A percentile compares a stretch with the other conserved stretches of the same genome.
These are phyloP conservation scores for Mrakia frigida DNA, from an alignment of 768 basidiomycete species.

Conservation along the genomic window DNA sequence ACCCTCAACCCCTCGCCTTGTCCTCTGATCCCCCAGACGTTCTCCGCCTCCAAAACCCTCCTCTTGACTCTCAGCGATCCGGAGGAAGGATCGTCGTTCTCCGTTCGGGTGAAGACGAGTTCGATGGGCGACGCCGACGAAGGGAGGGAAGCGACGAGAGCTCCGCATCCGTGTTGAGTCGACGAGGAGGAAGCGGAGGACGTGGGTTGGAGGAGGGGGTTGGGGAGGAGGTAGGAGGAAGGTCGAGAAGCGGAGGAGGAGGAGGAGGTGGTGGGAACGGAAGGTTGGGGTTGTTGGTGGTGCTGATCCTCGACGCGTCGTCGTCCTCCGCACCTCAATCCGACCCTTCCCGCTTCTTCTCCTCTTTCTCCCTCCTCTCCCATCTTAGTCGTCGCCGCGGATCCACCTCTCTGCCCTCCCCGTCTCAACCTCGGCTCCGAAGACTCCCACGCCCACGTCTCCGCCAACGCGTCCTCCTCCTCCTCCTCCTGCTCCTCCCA, in stretches of 20 bases:
- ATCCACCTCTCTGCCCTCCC: neutral
- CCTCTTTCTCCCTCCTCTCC: neutral
- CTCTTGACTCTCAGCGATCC: neutral
- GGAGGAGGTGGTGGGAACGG: too few species aligned
- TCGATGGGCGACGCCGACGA: neutral
- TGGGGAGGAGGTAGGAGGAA: neutral
- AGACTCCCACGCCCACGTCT: neutral
- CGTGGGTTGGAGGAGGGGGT: neutral
- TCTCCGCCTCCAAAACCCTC: neutral
- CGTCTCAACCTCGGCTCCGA: neutral
- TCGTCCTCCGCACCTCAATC: too few species aligned
- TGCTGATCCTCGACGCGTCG: too few species aligned
- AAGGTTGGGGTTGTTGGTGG: neutral
- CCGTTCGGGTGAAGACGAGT: neutral
- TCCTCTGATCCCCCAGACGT: neutral
- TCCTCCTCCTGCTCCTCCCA: neutral
- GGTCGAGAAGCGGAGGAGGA: too few species aligned
- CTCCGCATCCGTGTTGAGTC: neutral
- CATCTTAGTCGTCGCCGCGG: too few species aligned
- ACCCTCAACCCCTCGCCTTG: neutral
- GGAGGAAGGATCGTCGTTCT: neutral
- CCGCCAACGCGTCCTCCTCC: neutral
- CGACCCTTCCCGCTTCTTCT: too few species aligned
- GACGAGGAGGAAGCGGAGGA: neutral
- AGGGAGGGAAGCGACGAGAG: neutral